A percentile compares a stretch with the other conserved stretches of the same genome.
phyloP scores from a whole-genome alignment of 352 stramenopile genomes.

The Phytopythium kandeliae region DNA sequence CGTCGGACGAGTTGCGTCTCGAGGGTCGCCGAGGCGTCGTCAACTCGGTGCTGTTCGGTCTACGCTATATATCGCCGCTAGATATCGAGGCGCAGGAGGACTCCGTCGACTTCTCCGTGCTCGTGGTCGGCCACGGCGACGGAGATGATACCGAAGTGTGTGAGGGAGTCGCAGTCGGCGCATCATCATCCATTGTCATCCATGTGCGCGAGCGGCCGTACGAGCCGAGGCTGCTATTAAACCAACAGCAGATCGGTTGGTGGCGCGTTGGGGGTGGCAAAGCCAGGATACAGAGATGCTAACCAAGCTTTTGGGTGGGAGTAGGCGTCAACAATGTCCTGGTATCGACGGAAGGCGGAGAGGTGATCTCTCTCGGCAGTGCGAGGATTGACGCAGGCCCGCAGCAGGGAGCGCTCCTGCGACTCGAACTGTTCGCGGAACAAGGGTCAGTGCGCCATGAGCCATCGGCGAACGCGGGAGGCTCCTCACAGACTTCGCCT shows the following conservation, averaged over 20 bases:
- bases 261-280: neutral
- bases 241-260: neutral
- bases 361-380: neutral
- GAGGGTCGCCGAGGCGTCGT: neutral
- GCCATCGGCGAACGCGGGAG: neutral
- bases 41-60: conserved; percentile 2
- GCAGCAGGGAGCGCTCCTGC: neutral
- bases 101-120: neutral
- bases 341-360: neutral
- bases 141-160: neutral
- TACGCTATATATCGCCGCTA: neutral
- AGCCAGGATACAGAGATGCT: neutral
- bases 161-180: neutral
- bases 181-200: neutral
- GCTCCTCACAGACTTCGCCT: neutral
- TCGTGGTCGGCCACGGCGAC: neutral
- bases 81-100: neutral
- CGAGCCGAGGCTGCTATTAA: neutral
- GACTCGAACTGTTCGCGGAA: neutral
- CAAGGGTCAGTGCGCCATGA: neutral
- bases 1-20: neutral
- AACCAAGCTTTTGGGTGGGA: neutral
- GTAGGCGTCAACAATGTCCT: conserved; percentile 1
- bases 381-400: neutral
- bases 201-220: neutral